These are phyloP conservation scores for Rhodotorula paludigena DNA, from an alignment of 768 basidiomycete species.

Conservation along the genomic window DNA sequence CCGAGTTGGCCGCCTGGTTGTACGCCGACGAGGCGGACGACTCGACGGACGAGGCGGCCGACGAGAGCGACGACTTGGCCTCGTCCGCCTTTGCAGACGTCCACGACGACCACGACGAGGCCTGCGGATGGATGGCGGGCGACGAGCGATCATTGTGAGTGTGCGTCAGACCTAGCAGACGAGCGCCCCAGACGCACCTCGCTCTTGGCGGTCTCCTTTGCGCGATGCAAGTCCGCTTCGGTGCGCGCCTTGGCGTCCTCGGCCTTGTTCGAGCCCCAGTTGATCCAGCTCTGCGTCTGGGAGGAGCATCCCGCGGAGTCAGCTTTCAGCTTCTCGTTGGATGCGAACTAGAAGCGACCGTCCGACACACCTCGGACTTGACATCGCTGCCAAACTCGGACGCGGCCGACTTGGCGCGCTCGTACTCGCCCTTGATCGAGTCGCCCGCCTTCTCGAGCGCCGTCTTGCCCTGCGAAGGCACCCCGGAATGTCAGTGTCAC, in stretches of 20 bases:
- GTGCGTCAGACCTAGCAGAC: not conserved
- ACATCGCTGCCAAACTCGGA: not conserved
- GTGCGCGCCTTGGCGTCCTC: conserved; percentile 7
- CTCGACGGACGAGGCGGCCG: conserved; percentile 4
- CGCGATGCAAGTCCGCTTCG: conserved; percentile 2
- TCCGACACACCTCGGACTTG: conserved; percentile 24
- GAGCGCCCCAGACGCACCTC: conserved; percentile 4
- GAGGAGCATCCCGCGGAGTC: too few relatives aligned
- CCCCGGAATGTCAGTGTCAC: not conserved
- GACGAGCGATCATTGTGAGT: not conserved
- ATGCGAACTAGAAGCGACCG: not conserved
- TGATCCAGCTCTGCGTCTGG: conserved; percentile 18
- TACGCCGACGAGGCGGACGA: conserved; percentile 8
- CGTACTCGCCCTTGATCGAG: conserved; percentile 6
- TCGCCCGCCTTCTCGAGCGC: conserved; percentile 7
- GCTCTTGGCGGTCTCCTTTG: conserved; percentile 8
- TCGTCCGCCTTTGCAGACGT: conserved; percentile 1
- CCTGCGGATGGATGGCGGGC: not conserved
- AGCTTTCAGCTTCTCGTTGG: not conserved
- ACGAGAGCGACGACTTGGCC: conserved; percentile 12
- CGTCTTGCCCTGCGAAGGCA: conserved; percentile 1
- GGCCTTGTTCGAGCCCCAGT: conserved; percentile 26
- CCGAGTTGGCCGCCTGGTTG: conserved; percentile 1
- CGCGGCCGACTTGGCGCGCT: conserved; percentile 4
- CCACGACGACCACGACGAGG: conserved; percentile 15